These are phyloP conservation scores for Alisma plantagoaquatica DNA, from an alignment of 106 monocot species.

Conservation along the genomic window DNA sequence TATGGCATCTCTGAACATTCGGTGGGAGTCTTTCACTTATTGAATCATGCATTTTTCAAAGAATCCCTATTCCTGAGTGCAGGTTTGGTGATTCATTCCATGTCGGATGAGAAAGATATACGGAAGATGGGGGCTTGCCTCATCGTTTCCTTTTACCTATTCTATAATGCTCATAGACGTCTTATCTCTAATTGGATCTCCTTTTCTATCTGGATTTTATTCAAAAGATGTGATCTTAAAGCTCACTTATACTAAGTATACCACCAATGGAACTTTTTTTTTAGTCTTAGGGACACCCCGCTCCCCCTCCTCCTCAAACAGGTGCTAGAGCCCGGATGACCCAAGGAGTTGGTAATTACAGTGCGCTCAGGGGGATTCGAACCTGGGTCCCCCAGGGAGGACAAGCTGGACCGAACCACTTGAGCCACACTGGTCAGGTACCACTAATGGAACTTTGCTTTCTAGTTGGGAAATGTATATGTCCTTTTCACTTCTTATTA, in stretches of 20 bases:
- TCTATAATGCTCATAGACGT: not conserved
- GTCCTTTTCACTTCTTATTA: not conserved
- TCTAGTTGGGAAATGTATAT: not conserved
- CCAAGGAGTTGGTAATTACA: too few species aligned
- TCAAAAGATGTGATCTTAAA: not conserved
- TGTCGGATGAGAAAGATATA: too few species aligned
- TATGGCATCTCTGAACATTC: not conserved
- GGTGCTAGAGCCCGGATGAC: too few species aligned
- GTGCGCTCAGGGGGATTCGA: too few species aligned
- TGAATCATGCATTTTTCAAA: not conserved
- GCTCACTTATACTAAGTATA: not conserved
- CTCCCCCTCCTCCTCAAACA: too few species aligned
- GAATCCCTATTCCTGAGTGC: not conserved
- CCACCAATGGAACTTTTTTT: too few species aligned
- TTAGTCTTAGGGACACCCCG: too few species aligned
- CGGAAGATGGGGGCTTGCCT: slow-evolving; percentile 1
- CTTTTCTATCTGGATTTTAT: not conserved
- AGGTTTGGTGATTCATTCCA: too few species aligned
- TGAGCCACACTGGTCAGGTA: too few species aligned
- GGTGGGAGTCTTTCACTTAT: not conserved
- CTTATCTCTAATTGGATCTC: not conserved
- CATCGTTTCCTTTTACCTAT: not conserved
- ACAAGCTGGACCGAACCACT: too few species aligned
- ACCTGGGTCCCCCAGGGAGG: too few species aligned
- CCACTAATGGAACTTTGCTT: slow-evolving; percentile 1